Conservation (phyloP, 1,284 basidiomycete genomes). For the Trametes pubescens region DNA sequence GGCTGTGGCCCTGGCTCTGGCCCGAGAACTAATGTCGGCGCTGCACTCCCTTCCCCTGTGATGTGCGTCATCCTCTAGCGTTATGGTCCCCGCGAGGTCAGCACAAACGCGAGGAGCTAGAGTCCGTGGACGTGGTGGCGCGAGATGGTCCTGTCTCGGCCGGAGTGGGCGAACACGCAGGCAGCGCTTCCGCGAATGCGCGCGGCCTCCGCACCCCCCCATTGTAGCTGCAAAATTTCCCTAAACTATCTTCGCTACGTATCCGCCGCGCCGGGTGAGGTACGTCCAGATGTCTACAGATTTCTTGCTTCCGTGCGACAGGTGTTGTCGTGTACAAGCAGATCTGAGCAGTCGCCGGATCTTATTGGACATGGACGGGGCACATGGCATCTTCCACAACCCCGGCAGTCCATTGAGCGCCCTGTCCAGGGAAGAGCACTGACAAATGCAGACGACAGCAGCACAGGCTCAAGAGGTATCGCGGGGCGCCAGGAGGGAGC, state of each 20-base stretch:
- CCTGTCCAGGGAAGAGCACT: background rate
- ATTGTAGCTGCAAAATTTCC: background rate
- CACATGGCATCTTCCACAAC: constrained; percentile 2
- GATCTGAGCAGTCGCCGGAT: constrained; percentile 10
- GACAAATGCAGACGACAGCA: constrained; percentile 1
- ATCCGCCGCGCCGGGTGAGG: background rate
- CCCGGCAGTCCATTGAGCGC: background rate
- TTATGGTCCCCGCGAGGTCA: background rate
- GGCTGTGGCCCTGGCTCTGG: background rate
- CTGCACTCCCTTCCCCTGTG: background rate
- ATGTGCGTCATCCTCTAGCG: background rate
- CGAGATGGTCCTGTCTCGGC: background rate
- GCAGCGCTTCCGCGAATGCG: background rate
- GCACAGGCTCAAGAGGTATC: background rate
- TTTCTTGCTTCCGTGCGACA: constrained; percentile 2
- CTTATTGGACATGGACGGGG: background rate
- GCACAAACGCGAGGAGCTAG: background rate
- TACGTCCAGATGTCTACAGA: background rate
- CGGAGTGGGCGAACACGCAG: background rate
- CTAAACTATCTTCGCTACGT: background rate
- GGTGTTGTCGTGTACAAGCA: background rate
- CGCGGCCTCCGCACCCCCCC: background rate
- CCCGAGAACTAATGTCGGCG: constrained; percentile 3
- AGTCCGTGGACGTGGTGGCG: background rate
- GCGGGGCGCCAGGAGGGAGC: background rate